Evolutionary conservation across 176 grass and related monocot genomes (phyloP).

Genomic region (Aegilops bicornis): DNA sequence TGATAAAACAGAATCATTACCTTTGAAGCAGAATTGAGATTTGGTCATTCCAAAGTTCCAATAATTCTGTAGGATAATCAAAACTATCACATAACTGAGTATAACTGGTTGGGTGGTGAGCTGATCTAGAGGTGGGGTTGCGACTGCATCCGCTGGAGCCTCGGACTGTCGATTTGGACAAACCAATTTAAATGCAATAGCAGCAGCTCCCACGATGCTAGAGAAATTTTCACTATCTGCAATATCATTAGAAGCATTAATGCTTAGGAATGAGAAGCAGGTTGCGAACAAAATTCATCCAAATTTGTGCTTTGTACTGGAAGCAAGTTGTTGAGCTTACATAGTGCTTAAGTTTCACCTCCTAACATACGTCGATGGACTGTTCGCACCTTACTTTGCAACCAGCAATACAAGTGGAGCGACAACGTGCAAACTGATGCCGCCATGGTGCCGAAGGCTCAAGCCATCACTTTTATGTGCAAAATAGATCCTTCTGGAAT

Average conservation of each 20-base stretch:
- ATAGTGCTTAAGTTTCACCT: too few relatives aligned
- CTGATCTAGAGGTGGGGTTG: neutral
- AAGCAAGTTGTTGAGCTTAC: too few relatives aligned
- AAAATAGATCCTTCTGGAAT: constrained; percentile 85
- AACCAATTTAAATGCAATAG: constrained; percentile 66
- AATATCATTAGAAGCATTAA: constrained; percentile 6
- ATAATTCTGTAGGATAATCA: neutral
- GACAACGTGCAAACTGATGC: constrained; percentile 73
- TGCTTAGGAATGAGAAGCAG: neutral
- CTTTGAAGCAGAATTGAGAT: neutral
- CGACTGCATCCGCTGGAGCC: neutral
- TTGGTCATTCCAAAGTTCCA: constrained; percentile 19
- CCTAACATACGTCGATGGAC: too few relatives aligned
- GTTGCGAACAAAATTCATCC: too few relatives aligned
- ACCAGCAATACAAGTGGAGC: constrained; percentile 25
- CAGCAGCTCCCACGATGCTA: constrained; percentile 59
- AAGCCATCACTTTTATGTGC: constrained; percentile 78
- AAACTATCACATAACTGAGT: neutral
- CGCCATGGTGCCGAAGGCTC: constrained; percentile 82
- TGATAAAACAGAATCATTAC: constrained; percentile 22
- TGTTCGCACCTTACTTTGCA: too few relatives aligned
- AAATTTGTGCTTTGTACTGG: too few relatives aligned
- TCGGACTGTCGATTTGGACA: constrained; percentile 36
- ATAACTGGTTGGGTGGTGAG: neutral
- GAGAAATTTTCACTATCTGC: constrained; percentile 61